Evolutionary conservation across 805 yeast species (phyloP).

Genomic region (Starmerella vaccinii): DNA sequence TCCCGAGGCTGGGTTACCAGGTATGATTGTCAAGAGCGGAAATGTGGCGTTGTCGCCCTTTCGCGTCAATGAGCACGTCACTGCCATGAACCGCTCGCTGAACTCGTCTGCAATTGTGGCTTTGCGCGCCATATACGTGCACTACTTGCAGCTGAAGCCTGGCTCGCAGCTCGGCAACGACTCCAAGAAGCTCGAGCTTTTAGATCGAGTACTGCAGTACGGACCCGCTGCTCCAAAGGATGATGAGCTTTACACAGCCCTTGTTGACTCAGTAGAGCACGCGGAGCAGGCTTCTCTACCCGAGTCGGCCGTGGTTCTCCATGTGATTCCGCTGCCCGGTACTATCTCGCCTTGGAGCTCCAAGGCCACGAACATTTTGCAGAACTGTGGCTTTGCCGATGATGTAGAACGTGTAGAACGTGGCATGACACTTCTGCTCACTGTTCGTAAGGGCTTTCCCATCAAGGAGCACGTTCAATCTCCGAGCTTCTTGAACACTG

Average conservation of each 20-base stretch:
- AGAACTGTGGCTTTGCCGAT: slow-evolving; percentile 70
- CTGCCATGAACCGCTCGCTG: slow-evolving; percentile 63
- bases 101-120: slow-evolving; percentile 56
- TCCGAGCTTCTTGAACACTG: slow-evolving; percentile 52
- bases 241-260: slow-evolving; percentile 38
- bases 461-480: slow-evolving; percentile 44
- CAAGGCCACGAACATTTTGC: slow-evolving; percentile 89
- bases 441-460: slow-evolving; percentile 63
- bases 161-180: slow-evolving; percentile 28
- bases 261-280: slow-evolving; percentile 32
- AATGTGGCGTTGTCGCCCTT: slow-evolving; percentile 83
- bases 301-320: slow-evolving; percentile 43
- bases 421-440: slow-evolving; percentile 66
- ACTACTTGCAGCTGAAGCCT: slow-evolving; percentile 56
- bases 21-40: slow-evolving; percentile 39
- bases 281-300: slow-evolving; percentile 24
- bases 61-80: slow-evolving; percentile 62
- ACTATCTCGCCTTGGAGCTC: slow-evolving; percentile 99
- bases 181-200: slow-evolving; percentile 31
- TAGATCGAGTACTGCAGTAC: slow-evolving; percentile 59
- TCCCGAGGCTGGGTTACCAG: background rate
- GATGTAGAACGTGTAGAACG: slow-evolving; percentile 80
- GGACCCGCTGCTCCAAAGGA: slow-evolving; percentile 52
- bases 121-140: slow-evolving; percentile 66
- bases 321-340: slow-evolving; percentile 85